Conservation (phyloP, 352 stramenopile genomes). For the Globisporangium yorkense region DNA sequence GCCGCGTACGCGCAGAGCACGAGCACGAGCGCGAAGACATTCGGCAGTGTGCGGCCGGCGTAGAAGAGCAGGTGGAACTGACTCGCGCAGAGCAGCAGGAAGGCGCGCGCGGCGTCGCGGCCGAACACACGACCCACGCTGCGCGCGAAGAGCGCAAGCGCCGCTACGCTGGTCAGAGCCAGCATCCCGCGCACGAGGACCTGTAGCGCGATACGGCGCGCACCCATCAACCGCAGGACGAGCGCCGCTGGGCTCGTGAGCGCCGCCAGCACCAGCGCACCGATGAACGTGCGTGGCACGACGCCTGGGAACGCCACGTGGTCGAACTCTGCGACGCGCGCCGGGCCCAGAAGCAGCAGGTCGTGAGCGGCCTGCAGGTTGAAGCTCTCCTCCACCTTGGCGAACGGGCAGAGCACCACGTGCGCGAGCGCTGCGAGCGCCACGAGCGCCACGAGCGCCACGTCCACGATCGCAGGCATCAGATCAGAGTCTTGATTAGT, state of each 20-base stretch:
- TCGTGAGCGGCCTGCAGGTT: constrained; percentile 98
- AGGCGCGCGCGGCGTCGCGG: constrained; percentile 46
- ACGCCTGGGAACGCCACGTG: constrained; percentile 97
- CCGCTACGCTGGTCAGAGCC: constrained; percentile 45
- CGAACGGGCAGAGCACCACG: constrained; percentile 54
- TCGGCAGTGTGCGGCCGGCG: constrained; percentile 94
- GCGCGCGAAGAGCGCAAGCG: constrained; percentile 40
- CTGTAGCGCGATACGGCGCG: constrained; percentile 57
- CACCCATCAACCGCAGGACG: constrained; percentile 15
- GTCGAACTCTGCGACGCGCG: constrained; percentile 83
- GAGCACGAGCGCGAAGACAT: constrained; percentile 93
- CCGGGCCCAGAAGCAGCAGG: constrained; percentile 74
- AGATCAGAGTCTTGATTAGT: not conserved
- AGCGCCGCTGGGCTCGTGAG: constrained; percentile 38
- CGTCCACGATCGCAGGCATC: not conserved
- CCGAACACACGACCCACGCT: not conserved
- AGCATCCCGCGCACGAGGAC: constrained; percentile 53
- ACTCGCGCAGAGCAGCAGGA: constrained; percentile 83
- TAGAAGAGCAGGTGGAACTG: constrained; percentile 99
- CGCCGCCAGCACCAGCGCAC: constrained; percentile 61
- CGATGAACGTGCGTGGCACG: constrained; percentile 96
- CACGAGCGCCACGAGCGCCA: constrained; percentile 9
- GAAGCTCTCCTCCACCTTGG: constrained; percentile 98
- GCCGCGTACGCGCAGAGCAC: constrained; percentile 58
- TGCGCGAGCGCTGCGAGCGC: constrained; percentile 33